A percentile compares a stretch with the other conserved stretches of the same genome.
phyloP scores from a whole-genome alignment of 441 rosid species.

The Macaranga tanarius region DNA sequence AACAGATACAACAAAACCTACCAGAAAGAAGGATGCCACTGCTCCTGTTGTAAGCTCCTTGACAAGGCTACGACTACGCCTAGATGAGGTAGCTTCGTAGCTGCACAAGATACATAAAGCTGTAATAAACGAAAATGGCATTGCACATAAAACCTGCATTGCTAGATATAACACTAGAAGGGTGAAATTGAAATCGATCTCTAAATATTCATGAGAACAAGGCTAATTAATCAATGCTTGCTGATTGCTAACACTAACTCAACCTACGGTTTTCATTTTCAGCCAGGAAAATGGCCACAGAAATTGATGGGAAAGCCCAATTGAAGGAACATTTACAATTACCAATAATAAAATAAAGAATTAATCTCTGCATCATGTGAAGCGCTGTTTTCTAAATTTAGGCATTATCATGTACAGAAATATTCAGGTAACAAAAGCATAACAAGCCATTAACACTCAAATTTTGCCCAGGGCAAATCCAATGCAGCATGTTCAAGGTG shows the following conservation, averaged over 20 bases:
- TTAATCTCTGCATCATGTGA: not conserved
- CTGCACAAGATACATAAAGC: slow-evolving; percentile 35
- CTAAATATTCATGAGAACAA: not conserved
- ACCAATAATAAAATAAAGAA: not conserved
- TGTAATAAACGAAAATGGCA: slow-evolving; percentile 8
- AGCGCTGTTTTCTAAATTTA: not conserved
- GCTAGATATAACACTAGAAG: not conserved
- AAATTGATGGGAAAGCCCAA: not conserved
- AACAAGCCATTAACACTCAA: not conserved
- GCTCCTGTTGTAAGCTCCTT: slow-evolving; percentile 80
- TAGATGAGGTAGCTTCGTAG: slow-evolving; percentile 81
- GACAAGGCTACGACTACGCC: slow-evolving; percentile 60
- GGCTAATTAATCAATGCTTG: not conserved
- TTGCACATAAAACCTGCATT: not conserved
- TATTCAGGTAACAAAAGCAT: not conserved
- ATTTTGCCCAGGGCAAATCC: too few species aligned
- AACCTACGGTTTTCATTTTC: not conserved
- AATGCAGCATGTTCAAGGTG: not conserved
- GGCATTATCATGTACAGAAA: not conserved
- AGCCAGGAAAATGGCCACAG: not conserved
- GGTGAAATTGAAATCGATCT: too few species aligned
- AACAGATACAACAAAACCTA: slow-evolving; percentile 27
- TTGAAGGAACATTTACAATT: too few species aligned
- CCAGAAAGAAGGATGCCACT: slow-evolving; percentile 86
- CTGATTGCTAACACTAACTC: too few species aligned